Evolutionary conservation across 106 monocot genomes (phyloP).

Genomic region (Allium fistulosum): DNA sequence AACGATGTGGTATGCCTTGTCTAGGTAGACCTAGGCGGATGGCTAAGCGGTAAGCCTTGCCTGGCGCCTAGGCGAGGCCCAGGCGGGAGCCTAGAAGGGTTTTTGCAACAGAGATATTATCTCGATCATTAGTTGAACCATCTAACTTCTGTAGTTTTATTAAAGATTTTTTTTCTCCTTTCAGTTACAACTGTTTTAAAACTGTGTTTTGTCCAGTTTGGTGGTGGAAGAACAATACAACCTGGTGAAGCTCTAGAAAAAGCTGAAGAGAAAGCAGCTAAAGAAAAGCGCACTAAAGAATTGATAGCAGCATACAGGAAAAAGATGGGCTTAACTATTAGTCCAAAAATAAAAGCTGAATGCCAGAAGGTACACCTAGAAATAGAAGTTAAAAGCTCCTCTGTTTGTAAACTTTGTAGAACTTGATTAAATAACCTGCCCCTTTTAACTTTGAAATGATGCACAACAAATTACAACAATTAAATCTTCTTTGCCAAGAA

Average conservation of each 20-base stretch:
- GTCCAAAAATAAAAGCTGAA: conserved; percentile 70
- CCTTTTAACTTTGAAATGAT: neutral
- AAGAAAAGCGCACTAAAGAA: conserved; percentile 54
- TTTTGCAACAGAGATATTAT: neutral
- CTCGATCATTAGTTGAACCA: neutral
- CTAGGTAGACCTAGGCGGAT: too few species aligned
- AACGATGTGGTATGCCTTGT: too few species aligned
- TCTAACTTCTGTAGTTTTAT: neutral
- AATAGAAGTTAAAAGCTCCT: neutral
- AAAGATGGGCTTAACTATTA: conserved; percentile 57
- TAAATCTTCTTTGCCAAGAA: too few species aligned
- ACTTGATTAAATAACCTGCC: neutral
- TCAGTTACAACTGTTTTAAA: neutral
- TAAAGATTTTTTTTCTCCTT: neutral
- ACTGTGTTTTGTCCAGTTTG: conserved; percentile 48
- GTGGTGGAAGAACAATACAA: conserved; percentile 72
- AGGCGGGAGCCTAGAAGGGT: too few species aligned
- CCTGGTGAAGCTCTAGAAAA: conserved; percentile 69
- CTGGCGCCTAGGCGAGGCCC: too few species aligned
- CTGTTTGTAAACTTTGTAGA: neutral
- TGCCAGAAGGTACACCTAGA: conserved; percentile 64
- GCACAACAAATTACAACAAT: too few species aligned
- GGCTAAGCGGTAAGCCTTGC: too few species aligned
- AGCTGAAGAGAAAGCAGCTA: conserved; percentile 61
- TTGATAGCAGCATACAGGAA: conserved; percentile 68